Base-by-base conservation (phyloP, 306 rosid genomes). In the Trifolium pratense region DNA sequence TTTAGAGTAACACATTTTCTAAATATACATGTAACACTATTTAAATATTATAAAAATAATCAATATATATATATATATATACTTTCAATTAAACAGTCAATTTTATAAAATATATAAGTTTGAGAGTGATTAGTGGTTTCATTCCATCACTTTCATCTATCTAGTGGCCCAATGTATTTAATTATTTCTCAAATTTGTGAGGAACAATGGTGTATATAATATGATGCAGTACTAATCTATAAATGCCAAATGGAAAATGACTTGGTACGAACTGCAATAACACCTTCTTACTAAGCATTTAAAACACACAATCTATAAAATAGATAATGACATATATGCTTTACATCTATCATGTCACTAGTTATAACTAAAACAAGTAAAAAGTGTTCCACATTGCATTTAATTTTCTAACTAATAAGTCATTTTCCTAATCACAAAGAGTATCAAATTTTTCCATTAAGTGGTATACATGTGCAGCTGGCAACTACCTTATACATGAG, bases 401-500 rank as follows among this genome's bases (percentile, higher is more conserved):
- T 79, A 72, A 62, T 84, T 71, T 72, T 76, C 21, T 39, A 84
- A 78, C 76, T 71, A 78, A 63, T 73, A 49, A 68, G 86, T 80
- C 87, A 75, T 82, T 86, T 82, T 84, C 86, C 73, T 72, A 82
- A 78, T 60, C 79, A 73, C 83, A 75, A 62, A 62, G 18, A 70
- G 85, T 25, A 81, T 84, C 85, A 87, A 69, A 68, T 62, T 21
- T 81, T 85, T 91, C 79, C 80, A 40, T 40, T 60, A 80, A 85
- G 34, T 80, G 79, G 84, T 75, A 80, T 76, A 7, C 40, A 46
- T 48, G 75, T 84, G 89, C 82, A 89, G 87, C 87, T 91, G 89
- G 89, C 92, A 80, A 74, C 79, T 77, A 85, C 65, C 70, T 21
- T 73, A 78, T 55, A 75, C 81, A 82, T 29, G 32, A 40, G 75